Conservation (phyloP, 306 rosid species). For the Neltuma alba region DNA sequence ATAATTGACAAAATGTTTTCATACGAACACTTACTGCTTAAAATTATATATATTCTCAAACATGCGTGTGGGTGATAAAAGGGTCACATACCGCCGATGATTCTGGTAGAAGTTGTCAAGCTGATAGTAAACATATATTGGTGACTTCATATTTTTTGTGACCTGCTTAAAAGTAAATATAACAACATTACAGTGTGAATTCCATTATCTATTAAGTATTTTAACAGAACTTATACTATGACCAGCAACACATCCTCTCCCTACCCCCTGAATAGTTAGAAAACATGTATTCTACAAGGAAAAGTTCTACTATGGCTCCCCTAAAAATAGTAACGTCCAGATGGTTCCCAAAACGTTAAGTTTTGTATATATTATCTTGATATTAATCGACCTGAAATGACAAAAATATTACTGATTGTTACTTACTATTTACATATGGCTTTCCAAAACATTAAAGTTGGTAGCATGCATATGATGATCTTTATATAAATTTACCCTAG, state of each 20-base stretch:
- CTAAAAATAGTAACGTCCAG: not conserved
- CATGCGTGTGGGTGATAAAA: not conserved
- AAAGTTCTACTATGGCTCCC: not conserved
- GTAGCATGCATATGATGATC: not conserved
- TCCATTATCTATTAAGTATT: slow-evolving; percentile 3
- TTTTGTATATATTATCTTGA: not conserved
- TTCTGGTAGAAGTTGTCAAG: slow-evolving; percentile 96
- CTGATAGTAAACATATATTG: slow-evolving; percentile 85
- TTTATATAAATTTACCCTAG: no score
- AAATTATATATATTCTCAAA: not conserved
- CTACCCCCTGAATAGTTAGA: not conserved
- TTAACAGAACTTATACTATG: slow-evolving; percentile 6
- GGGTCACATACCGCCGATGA: slow-evolving; percentile 73
- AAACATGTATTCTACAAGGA: not conserved
- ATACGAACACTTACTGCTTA: not conserved
- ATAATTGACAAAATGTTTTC: slow-evolving; percentile 1
- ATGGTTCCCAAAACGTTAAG: not conserved
- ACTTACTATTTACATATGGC: not conserved
- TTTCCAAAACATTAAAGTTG: not conserved
- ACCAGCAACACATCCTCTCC: not conserved
- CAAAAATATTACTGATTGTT: not conserved
- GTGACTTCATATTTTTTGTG: slow-evolving; percentile 67
- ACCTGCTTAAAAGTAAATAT: slow-evolving; percentile 56
- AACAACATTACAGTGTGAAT: slow-evolving; percentile 28
- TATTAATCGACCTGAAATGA: not conserved